These are phyloP conservation scores for Ophiosphaerella herpotricha DNA, from an alignment of 2,329 filamentous ascomycete species.

Conservation along the genomic window DNA sequence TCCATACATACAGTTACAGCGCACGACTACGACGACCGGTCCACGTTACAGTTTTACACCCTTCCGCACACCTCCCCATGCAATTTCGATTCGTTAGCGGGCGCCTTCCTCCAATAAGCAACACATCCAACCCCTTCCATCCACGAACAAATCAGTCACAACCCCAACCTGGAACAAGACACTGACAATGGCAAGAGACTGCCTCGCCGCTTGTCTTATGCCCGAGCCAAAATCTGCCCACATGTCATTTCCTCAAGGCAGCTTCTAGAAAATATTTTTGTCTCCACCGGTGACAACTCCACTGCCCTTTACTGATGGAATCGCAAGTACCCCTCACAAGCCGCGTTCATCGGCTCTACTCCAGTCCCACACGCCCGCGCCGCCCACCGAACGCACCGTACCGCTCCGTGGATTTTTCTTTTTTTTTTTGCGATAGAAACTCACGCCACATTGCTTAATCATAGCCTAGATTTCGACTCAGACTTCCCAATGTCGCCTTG, in stretches of 20 bases:
- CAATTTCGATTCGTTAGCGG: neutral
- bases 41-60: neutral
- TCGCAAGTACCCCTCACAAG: neutral
- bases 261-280: too few species aligned
- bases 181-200: too few species aligned
- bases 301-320: neutral
- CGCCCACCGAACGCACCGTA: constrained; percentile 2
- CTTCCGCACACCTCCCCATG: too few species aligned
- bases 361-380: neutral
- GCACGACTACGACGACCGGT: too few species aligned
- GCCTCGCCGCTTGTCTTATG: too few species aligned
- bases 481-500: too few species aligned
- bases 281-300: neutral
- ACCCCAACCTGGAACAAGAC: neutral
- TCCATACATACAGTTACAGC: too few species aligned
- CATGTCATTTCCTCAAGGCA: too few species aligned
- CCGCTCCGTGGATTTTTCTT: constrained; percentile 1
- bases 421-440: neutral
- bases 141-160: neutral
- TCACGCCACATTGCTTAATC: neutral
- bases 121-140: neutral
- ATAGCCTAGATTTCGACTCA: neutral
- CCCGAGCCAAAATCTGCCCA: too few species aligned
- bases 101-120: neutral
- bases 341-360: neutral